These are phyloP conservation scores for Leishmania turanica DNA, from an alignment of 208 protist genomes.

Conservation along the genomic window DNA sequence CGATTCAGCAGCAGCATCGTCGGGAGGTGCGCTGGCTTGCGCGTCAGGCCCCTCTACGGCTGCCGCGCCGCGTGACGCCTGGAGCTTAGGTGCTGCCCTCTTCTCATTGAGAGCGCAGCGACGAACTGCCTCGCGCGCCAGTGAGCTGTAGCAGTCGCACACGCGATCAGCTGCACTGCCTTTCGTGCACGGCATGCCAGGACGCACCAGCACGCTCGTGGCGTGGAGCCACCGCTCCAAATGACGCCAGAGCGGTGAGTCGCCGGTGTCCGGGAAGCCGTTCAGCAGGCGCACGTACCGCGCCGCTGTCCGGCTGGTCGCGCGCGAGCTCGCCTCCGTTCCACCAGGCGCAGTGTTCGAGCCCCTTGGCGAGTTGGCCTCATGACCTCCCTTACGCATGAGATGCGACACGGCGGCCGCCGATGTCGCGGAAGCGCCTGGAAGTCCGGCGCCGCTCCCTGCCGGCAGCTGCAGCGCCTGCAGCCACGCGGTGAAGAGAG, in stretches of 20 bases:
- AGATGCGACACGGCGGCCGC: constrained; percentile 22
- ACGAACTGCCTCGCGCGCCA: constrained; percentile 33
- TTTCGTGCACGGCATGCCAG: constrained; percentile 32
- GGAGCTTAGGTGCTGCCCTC: not conserved
- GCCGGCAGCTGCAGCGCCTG: constrained; percentile 45
- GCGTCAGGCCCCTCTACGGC: not conserved
- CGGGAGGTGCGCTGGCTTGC: not conserved
- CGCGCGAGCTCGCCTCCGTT: not conserved
- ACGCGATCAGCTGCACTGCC: constrained; percentile 27
- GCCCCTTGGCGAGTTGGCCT: too few relatives aligned
- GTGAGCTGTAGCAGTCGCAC: constrained; percentile 41
- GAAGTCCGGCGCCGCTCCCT: constrained; percentile 13
- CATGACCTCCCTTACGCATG: not conserved
- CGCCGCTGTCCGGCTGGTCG: not conserved
- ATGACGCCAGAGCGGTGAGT: constrained; percentile 78
- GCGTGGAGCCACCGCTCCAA: constrained; percentile 77
- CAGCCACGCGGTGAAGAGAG: constrained; percentile 66
- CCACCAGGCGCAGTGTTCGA: not conserved
- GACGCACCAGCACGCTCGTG: constrained; percentile 70
- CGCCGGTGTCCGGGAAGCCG: constrained; percentile 25
- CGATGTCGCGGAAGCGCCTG: constrained; percentile 6
- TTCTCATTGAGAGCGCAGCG: not conserved
- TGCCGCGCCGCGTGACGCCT: not conserved
- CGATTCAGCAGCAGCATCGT: too few relatives aligned
- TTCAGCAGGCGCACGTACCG: constrained; percentile 26